Evolutionary conservation across 2,329 filamentous ascomycete species (phyloP), one percentile per base, ranked within the genome.

Genomic region (Byssoonygena ceratinophila): DNA sequence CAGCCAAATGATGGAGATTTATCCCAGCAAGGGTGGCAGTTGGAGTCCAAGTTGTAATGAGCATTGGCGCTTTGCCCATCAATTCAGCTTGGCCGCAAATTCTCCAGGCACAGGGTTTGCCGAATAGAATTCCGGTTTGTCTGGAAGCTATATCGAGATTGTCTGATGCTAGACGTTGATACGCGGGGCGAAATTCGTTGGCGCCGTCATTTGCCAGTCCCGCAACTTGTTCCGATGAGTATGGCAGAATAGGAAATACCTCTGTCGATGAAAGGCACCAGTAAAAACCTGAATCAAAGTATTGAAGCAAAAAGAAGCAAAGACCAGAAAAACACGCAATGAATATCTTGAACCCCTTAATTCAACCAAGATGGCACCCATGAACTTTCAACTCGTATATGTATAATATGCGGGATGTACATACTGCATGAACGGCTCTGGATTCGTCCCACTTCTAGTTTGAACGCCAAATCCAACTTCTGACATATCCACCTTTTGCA

Each of bases 321-420:
- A 3, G 6, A 23, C 25, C 39, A 5, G 39, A 22, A 9, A 14
- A 41, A 41, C 9, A 16, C 14, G 34, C 34, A n/a, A 25, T 14
- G 18, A 23, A 31, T 31, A 7, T 34, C 18, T 20, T 5, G 6
- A 44, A 44, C 3, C 25, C 25, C 16, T 34, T 31, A 2, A 16
- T 22, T 31, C 34, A 37, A 5, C 34, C 34, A 4, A 16, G 34
- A 37, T 9, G 12, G 6, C 3, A 44, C 7, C 43, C 43, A 34
- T 34, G 43, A 46, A 46, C 43, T 25, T 14, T 18, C n/a, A 31
- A 18, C 43, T 46, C 43, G 25, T 46, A 46, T 34, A 46, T 46
- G 43, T 34, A 46, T 31, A 46, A 46, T 46, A 41, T 18, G 20
- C 8, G 2, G 18, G 39, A 18, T 23, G 25, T 41, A 25, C 22